Evolutionary conservation across 23 red algal genomes (phyloP), one percentile per base, ranked within the genome.

Genomic region (Gracilariopsis chorda): DNA sequence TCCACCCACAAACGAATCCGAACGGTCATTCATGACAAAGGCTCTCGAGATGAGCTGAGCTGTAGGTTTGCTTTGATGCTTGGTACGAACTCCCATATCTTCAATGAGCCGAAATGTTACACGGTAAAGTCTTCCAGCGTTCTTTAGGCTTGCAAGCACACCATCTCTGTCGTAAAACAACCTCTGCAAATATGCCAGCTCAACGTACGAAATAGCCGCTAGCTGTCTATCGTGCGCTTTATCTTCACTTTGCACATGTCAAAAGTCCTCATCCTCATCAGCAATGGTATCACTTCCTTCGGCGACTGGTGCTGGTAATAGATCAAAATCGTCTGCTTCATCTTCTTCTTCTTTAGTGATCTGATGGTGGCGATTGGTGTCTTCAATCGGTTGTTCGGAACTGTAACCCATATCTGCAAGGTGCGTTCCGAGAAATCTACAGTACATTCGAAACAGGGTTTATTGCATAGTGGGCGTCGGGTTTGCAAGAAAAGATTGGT

Each of bases 11-110:
- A n/a, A n/a, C n/a, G n/a, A n/a, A n/a, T n/a, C n/a, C n/a, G n/a
- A n/a, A n/a, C n/a, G n/a, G n/a, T n/a, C n/a, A n/a, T n/a, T n/a
- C n/a, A n/a, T n/a, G n/a, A n/a, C n/a, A 79, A 76, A 61, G 55
- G 49, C 68, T 67, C 90, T 48, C 33, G 69, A 80, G 27, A 84
- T 27, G 28, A 96, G 79, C 63, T 96, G 87, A 17, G 94, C 70
- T 25, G 84, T 48, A 41, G 87, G 1, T 62, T 60, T 77, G 47
- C 16, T 77, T 71, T 96, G 94, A 76, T 59, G 83, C 83, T 92
- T 96, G 3, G 86, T 96, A 33, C 86, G 68, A 24, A 91, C 41
- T 40, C 94, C 94, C 7, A 96, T 64, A 42, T 56, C 80, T 28
- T 88, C 94, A 0, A 59, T 45, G 13, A 84, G 24, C 17, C 55